Percentiles rank a stretch among this genome's conserved stretches.
phyloP scores from a whole-genome alignment of 148 eudicot species.

The Vaccinium vitisidaea region DNA sequence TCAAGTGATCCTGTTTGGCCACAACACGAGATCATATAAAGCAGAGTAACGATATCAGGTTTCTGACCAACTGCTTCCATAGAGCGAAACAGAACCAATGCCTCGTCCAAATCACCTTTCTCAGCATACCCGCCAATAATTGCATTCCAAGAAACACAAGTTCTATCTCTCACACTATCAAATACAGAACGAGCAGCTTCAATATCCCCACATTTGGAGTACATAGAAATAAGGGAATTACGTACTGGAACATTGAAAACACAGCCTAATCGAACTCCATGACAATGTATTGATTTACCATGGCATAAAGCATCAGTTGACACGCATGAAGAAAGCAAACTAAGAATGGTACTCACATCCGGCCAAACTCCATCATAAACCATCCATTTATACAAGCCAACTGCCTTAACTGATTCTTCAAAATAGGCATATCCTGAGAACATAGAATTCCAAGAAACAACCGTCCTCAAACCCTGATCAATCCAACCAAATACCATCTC shows the following conservation, averaged over 20 bases:
- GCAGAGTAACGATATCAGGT: conserved; percentile 58
- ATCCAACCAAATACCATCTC: conserved; percentile 45
- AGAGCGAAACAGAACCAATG: conserved; percentile 41
- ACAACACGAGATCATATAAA: conserved; percentile 51
- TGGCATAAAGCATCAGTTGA: conserved; percentile 29
- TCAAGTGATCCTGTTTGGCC: conserved; percentile 64
- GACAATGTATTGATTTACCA: conserved; percentile 57
- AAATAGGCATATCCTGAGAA: conserved; percentile 46
- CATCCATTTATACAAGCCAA: conserved; percentile 35
- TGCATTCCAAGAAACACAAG: conserved; percentile 65
- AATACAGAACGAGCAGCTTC: conserved; percentile 39
- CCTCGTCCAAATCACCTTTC: conserved; percentile 52
- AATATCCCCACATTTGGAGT: conserved; percentile 54
- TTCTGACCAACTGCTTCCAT: conserved; percentile 54
- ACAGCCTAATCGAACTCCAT: conserved; percentile 48
- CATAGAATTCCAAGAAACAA: conserved; percentile 62
- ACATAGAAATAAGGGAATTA: conserved; percentile 64
- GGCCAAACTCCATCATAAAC: conserved; percentile 40
- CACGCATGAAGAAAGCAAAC: conserved; percentile 46
- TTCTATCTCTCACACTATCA: conserved; percentile 40
- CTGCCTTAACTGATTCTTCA: conserved; percentile 22
- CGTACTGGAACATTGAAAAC: conserved; percentile 34
- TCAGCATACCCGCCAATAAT: conserved; percentile 57
- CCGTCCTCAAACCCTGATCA: conserved; percentile 28
- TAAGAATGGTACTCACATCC: conserved; percentile 57